Conservation (phyloP, 257 asterid genomes). For the Eustoma russellianum region DNA sequence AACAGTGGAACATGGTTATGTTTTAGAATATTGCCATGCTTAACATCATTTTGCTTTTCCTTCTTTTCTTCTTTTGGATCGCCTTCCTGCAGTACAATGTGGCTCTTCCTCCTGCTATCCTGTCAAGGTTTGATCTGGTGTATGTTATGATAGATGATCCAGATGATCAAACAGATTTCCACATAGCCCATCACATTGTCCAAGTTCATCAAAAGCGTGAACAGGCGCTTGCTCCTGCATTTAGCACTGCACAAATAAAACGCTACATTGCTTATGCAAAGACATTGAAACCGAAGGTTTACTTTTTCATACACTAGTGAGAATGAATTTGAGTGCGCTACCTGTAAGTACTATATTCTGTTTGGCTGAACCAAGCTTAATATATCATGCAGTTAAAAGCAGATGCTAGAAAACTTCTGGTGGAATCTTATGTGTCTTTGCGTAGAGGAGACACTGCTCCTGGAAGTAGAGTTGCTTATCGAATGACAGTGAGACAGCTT, state of each 20-base stretch:
- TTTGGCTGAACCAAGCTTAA: conserved; percentile 12
- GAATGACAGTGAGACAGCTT: conserved; percentile 96
- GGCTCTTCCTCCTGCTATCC: conserved; percentile 99
- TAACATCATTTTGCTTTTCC: conserved; percentile 14
- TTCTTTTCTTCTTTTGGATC: background rate
- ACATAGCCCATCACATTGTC: conserved; percentile 91
- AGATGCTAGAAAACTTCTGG: conserved; percentile 74
- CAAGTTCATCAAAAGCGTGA: conserved; percentile 84
- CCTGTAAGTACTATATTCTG: background rate
- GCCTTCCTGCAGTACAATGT: conserved; percentile 73
- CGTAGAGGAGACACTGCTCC: conserved; percentile 91
- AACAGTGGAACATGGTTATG: background rate
- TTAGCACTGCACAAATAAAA: conserved; percentile 71
- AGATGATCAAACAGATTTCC: conserved; percentile 85
- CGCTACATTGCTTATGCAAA: conserved; percentile 86
- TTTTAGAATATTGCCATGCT: background rate
- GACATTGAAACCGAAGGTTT: conserved; percentile 87
- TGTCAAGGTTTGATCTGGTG: conserved; percentile 95
- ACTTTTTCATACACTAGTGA: background rate
- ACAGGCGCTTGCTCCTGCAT: conserved; percentile 77
- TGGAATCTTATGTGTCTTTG: conserved; percentile 83
- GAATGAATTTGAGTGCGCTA: background rate
- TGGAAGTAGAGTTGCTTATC: conserved; percentile 96
- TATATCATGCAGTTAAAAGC: conserved; percentile 47
- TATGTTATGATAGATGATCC: conserved; percentile 99